Base-by-base conservation (phyloP, 1,284 basidiomycete genomes). In the Tilletia indica region DNA sequence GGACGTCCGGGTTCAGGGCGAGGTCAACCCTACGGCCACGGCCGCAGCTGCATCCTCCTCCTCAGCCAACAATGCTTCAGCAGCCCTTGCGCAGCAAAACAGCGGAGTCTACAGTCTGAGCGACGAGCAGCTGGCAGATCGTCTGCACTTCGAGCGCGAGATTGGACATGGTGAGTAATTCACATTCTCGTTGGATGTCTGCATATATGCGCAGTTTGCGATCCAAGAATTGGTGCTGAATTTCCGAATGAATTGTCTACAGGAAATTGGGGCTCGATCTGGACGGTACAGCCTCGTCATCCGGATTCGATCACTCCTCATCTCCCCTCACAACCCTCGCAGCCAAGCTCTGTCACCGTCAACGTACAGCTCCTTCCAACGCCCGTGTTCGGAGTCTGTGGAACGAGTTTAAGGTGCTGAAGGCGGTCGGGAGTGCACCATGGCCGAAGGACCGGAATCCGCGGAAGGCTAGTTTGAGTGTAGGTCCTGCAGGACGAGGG, bases 381-480 rank as follows among this genome's bases (percentile, higher is more conserved):
- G 75, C 75, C 6, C 63, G 77, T 14, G 78, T 75, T 3, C 72
- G 77, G 31, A 72, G 75, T 31, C 75, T 81, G 4, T 78, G 77
- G 78, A 79, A 80, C 72, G 80, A 81, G 66, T 81, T 76, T 74
- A 81, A 80, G 36, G 68, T 78, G n/a, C 49, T 80, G 9, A 64
- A 64, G 36, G 42, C 73, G 72, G 25, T 71, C 72, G 42, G 19
- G 74, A 16, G 72, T 78, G 73, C 73, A 74, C 48, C 36, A 56
- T 25, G 34, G 38, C 38, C 47, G 19, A 34, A 54, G 51, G 14
- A 54, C 34, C 51, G 68, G 4, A 51, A 58, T 36, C 68, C 48
- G 1, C 16, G 34, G 2, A 42, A 58, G 68, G 47, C 38, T n/a
- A 73, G 73, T 49, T 70, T 73, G 6, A 71, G 73, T 56, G 67